Base-by-base conservation (phyloP, 1,139 yeast genomes). In the Geotrichum cucujoidarum region DNA sequence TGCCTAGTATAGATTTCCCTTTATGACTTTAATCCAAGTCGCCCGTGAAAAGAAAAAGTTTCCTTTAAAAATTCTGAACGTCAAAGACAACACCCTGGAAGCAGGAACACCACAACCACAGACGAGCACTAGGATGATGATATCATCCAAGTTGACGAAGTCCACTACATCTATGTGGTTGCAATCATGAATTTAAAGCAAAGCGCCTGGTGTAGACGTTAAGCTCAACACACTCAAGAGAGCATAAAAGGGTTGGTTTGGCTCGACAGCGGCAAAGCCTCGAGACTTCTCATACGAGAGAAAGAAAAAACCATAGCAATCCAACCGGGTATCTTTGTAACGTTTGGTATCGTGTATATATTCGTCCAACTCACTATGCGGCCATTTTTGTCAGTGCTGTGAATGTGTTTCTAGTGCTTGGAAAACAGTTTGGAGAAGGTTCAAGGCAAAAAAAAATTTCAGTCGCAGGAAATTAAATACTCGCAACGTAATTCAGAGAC, bases 141-240 rank as follows among this genome's bases (percentile, higher is more conserved):
- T 48, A 44, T n/a, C n/a, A n/a, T 6, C 27, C 27, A 6, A 24
- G 27, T 24, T 24, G 27, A 24, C 27, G 17, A 21, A 13, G 32
- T 30, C 27, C 29, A 17, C 27, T 24, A 24, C 27, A 24, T 24
- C 27, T 24, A 6, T 25, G 22, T 25, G 40, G 27, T 34, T 42
- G 45, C 29, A 35, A 30, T 35, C 20, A 42, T 42, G 33, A 4
- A 35, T 42, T 42, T 42, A 35, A 42, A 42, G 45, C 39, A 42
- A 42, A 42, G 16, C 40, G 25, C 24, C 35, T n/a, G n/a, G 10
- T 8, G 30, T 24, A 11, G 40, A 29, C 34, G 35, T 6, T 42
- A 34, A 52, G 49, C 53, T 49, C 58, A 55, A 55, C 43, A 53
- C 58, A 53, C 56, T 50, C 53, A 24, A 22, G 18, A 36, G 27